phyloP scores from a whole-genome alignment of 768 basidiomycete species.

The Phylloporus rhodoxanthus region DNA sequence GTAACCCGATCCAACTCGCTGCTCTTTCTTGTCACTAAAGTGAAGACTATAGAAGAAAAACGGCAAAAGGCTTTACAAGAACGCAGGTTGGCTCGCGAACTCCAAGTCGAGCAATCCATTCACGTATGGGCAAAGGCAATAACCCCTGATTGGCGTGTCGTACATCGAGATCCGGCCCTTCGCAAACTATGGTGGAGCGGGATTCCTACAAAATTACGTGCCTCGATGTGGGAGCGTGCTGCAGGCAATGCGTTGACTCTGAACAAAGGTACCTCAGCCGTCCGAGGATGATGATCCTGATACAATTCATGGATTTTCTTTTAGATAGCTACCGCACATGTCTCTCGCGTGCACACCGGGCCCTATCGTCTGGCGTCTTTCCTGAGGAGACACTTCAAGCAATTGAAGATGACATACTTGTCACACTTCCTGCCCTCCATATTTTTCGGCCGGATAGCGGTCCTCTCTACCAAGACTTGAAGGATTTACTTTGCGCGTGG shows the following conservation, averaged over 20 bases:
- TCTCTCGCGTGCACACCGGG: constrained; percentile 67
- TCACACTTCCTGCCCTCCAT: constrained; percentile 71
- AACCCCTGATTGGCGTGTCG: constrained; percentile 76
- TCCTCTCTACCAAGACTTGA: constrained; percentile 75
- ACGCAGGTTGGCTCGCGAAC: constrained; percentile 58
- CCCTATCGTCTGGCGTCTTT: constrained; percentile 58
- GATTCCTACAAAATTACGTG: constrained; percentile 76
- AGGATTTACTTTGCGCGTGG: constrained; percentile 84
- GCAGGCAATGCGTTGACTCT: constrained; percentile 79
- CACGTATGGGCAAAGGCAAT: constrained; percentile 74
- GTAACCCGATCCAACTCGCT: constrained; percentile 35
- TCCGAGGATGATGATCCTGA: constrained; percentile 3
- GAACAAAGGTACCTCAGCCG: constrained; percentile 56
- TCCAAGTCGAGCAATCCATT: constrained; percentile 62
- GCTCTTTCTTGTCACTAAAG: constrained; percentile 2
- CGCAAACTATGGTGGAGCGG: constrained; percentile 84
- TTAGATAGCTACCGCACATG: constrained; percentile 66
- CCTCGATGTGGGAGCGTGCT: constrained; percentile 78
- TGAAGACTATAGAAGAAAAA: constrained; percentile 53
- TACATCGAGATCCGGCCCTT: constrained; percentile 57
- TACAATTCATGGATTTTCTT: not conserved
- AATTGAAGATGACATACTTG: constrained; percentile 70
- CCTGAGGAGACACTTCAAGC: constrained; percentile 53
- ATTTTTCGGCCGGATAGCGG: constrained; percentile 74
- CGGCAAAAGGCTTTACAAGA: constrained; percentile 57